Evolutionary conservation across 345 rosid species (phyloP).

Genomic region (Sonneratia caseolaris): DNA sequence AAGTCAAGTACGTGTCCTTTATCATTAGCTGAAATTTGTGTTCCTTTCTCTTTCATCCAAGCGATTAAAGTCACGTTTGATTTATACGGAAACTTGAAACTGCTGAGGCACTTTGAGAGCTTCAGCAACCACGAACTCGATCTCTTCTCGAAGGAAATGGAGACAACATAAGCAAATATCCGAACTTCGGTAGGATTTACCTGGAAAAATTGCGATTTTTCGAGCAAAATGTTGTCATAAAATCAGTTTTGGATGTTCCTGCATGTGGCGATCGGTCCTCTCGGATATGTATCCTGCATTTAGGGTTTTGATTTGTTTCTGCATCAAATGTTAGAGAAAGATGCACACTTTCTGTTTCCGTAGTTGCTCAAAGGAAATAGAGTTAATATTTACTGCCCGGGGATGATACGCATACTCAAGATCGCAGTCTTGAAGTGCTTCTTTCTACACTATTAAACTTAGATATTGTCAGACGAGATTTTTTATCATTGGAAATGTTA

Average conservation of each 20-base stretch:
- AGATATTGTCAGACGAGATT: neutral
- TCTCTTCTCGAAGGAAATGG: neutral
- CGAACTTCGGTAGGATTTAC: no score
- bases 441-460: neutral
- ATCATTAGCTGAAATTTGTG: neutral
- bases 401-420: neutral
- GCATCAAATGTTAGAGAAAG: neutral
- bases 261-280: neutral
- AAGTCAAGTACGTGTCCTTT: constrained; percentile 50
- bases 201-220: neutral
- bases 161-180: neutral
- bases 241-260: neutral
- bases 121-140: neutral
- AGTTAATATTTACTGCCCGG: neutral
- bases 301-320: neutral
- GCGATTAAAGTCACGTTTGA: neutral
- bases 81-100: neutral
- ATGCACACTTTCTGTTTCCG: neutral
- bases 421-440: neutral
- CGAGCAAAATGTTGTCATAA: neutral
- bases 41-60: neutral
- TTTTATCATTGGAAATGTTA: neutral
- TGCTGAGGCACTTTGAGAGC: neutral
- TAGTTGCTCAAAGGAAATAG: neutral
- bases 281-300: neutral